These are phyloP conservation scores for Strobilomyces confusus DNA, from an alignment of 768 basidiomycete genomes.

Conservation along the genomic window DNA sequence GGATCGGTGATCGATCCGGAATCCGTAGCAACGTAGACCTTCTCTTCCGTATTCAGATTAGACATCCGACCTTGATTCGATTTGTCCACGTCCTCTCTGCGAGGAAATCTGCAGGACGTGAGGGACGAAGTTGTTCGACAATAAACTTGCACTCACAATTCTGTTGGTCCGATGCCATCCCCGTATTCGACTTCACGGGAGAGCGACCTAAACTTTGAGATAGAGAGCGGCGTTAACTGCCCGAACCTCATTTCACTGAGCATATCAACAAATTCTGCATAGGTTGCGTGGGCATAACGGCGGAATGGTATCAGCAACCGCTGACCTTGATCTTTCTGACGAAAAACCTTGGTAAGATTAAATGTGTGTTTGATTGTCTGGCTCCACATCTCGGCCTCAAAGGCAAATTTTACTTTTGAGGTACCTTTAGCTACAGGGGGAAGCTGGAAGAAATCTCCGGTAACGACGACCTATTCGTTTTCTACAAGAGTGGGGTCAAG, in stretches of 20 bases:
- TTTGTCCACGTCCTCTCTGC: conserved; percentile 85
- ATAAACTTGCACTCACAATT: conserved; percentile 57
- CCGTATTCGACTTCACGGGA: conserved; percentile 66
- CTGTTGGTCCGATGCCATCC: conserved; percentile 85
- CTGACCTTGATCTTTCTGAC: conserved; percentile 87
- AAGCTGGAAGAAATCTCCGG: conserved; percentile 97
- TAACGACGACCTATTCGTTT: conserved; percentile 68
- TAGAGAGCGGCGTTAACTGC: conserved; percentile 56
- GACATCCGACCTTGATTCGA: conserved; percentile 73
- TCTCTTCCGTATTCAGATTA: conserved; percentile 49
- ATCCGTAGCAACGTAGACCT: conserved; percentile 58
- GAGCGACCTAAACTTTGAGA: conserved; percentile 66
- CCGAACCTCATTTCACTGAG: conserved; percentile 99
- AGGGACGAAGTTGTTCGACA: background rate
- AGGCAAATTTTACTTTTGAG: conserved; percentile 76
- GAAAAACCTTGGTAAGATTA: conserved; percentile 93
- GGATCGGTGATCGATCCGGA: conserved; percentile 52
- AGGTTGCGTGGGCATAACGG: conserved; percentile 3
- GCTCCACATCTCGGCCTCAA: conserved; percentile 81
- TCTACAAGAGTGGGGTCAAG: background rate
- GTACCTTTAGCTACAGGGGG: conserved; percentile 78
- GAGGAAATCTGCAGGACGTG: conserved; percentile 67
- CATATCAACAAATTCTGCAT: conserved; percentile 87
- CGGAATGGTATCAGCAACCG: background rate
- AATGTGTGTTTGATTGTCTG: conserved; percentile 74